Base-by-base conservation (phyloP, 2,329 filamentous ascomycete species). In the Botrytis cinerea region DNA sequence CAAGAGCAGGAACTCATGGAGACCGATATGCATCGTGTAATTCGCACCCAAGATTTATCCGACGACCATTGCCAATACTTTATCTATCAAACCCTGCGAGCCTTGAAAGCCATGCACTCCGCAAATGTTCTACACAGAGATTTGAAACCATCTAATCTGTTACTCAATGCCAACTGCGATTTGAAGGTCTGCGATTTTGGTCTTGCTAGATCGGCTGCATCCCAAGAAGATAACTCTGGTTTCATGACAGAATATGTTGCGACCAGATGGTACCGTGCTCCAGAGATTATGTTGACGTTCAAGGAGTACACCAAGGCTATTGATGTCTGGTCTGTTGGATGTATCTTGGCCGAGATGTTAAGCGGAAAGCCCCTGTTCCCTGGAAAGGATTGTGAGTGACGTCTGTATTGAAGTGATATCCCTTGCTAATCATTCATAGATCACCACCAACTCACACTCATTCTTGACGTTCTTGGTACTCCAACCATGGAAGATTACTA, bases 201-300 rank as follows among this genome's bases (percentile, higher is more conserved):
- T 81, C 90, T 99, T 73, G 96, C 96, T 67, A 91, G 95, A 81
- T 98, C 95, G 16, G 96, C 96, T 20, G 96, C 96, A 14, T 98
- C 95, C 16, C 97, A 97, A 78, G 96, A 99, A 81, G 96, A 99
- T 84, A 99, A 99, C 85, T 98, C 95, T n/a, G 96, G 96, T 35
- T 99, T 99, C 89, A 99, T 99, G 96, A 99, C 96, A 25, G 96
- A 99, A 97, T 99, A 99, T 82, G 96, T 99, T 73, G 96, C 96
- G 70, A 99, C 96, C 64, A 92, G 96, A 80, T 99, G 96, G 96
- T 99, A 99, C 85, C 94, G 96, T 84, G 96, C 96, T 9, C 96
- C 96, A 5, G 96, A 99, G 83, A 99, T 99, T 83, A 99, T 99
- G 96, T 92, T 99, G 85, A 99, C 96, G 20, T 99, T 98, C 87